Conservation (phyloP, 305 asterid genomes). For the Solanum aculeatissimum region DNA sequence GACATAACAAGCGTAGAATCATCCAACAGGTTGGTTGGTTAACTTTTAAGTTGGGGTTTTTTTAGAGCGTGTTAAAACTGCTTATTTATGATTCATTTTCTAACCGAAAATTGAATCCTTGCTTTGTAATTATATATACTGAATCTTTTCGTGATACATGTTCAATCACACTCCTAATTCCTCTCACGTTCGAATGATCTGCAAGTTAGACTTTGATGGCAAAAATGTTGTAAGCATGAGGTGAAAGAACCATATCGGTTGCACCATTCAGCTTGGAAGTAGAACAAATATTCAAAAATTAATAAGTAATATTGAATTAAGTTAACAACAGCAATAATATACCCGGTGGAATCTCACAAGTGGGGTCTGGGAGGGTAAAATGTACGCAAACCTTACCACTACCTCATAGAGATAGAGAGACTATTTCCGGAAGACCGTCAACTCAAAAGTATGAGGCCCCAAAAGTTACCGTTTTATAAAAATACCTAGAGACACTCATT, state of each 20-base stretch:
- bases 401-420: no score
- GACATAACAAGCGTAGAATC: constrained; percentile 88
- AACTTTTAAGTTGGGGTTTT: not conserved
- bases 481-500: not conserved
- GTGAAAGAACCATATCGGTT: not conserved
- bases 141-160: not conserved
- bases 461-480: no score
- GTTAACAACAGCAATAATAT: no score
- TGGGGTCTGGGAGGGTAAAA: no score
- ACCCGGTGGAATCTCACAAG: no score
- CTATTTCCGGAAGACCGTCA: no score
- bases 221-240: not conserved
- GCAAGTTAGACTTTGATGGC: not conserved
- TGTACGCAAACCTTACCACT: no score
- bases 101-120: not conserved
- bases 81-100: not conserved
- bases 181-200: not conserved
- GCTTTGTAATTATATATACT: not conserved
- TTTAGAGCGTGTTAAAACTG: not conserved
- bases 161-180: not conserved
- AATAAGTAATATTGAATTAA: not conserved
- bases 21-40: constrained; percentile 64
- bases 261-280: not conserved
- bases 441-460: no score
- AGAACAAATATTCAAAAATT: not conserved